Conservation (phyloP, 148 eudicot genomes). For the Rhododendron williamsianum region DNA sequence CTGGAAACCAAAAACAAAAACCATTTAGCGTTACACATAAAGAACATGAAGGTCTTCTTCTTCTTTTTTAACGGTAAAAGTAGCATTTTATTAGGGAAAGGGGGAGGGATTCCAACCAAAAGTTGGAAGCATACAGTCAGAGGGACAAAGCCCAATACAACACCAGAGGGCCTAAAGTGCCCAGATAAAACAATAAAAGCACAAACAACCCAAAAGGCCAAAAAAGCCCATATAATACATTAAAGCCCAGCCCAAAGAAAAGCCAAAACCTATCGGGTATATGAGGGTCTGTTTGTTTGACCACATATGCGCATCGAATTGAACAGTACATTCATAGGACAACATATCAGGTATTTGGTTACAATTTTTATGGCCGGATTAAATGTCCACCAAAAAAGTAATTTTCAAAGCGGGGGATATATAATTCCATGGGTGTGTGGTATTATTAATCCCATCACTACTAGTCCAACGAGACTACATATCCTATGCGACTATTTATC, state of each 20-base stretch:
- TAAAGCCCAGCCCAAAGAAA: too few species aligned
- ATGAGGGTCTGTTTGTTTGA: neutral
- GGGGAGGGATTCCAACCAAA: too few species aligned
- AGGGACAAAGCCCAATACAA: too few species aligned
- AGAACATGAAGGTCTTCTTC: neutral
- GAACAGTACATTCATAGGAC: neutral
- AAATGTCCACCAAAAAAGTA: neutral
- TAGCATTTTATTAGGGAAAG: too few species aligned
- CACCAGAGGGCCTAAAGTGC: too few species aligned
- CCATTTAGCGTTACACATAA: neutral
- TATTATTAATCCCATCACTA: neutral
- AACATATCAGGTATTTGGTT: neutral
- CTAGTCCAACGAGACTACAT: neutral
- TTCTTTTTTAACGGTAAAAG: neutral
- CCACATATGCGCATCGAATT: neutral
- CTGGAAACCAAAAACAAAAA: slow-evolving; percentile 24
- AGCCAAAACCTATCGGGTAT: too few species aligned
- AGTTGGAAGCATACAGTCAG: too few species aligned
- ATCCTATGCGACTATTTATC: neutral
- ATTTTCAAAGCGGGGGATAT: neutral
- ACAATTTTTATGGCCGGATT: neutral
- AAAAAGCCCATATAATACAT: too few species aligned
- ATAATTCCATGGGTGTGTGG: neutral
- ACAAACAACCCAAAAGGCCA: too few species aligned
- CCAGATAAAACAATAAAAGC: too few species aligned